Percentiles rank a stretch among this genome's conserved stretches.
Conservation (phyloP, 805 yeast species). For the Lachancea meyersii region DNA sequence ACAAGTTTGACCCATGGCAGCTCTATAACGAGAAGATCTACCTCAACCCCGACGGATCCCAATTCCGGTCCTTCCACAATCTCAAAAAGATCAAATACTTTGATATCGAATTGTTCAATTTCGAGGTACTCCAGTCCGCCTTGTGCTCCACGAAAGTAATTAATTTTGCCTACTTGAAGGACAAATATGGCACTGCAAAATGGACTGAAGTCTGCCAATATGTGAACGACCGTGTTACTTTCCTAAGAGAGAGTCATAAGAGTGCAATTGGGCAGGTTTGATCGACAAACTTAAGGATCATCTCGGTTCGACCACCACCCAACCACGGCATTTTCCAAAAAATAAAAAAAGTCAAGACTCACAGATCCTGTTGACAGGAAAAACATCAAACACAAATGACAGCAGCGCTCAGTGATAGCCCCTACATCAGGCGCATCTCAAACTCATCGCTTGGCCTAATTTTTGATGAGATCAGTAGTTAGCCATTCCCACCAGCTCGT, state of each 20-base stretch:
- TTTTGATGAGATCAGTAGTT: no score
- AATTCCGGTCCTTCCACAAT: conserved; percentile 19
- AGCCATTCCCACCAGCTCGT: no score
- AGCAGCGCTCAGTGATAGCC: no score
- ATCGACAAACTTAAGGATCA: no score
- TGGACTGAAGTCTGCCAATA: conserved; percentile 22
- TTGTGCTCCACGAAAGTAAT: conserved; percentile 18
- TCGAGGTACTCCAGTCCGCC: conserved; percentile 12
- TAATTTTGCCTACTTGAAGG: conserved; percentile 12
- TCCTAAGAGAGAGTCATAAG: conserved; percentile 12
- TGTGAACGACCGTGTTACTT: conserved; percentile 15
- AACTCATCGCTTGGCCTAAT: no score
- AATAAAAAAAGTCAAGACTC: no score
- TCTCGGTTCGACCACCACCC: no score
- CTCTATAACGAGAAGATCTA: conserved; percentile 18
- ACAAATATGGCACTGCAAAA: conserved; percentile 8
- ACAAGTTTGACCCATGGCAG: conserved; percentile 33
- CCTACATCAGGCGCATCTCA: no score
- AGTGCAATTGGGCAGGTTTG: not conserved
- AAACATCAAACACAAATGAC: no score
- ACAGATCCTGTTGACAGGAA: no score
- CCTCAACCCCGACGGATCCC: conserved; percentile 16
- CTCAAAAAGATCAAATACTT: conserved; percentile 13
- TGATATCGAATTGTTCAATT: conserved; percentile 26
- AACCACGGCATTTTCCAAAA: no score